Evolutionary conservation across 2,329 filamentous ascomycete genomes (phyloP).

Genomic region (Monilinia vaccinii-corymbosi): DNA sequence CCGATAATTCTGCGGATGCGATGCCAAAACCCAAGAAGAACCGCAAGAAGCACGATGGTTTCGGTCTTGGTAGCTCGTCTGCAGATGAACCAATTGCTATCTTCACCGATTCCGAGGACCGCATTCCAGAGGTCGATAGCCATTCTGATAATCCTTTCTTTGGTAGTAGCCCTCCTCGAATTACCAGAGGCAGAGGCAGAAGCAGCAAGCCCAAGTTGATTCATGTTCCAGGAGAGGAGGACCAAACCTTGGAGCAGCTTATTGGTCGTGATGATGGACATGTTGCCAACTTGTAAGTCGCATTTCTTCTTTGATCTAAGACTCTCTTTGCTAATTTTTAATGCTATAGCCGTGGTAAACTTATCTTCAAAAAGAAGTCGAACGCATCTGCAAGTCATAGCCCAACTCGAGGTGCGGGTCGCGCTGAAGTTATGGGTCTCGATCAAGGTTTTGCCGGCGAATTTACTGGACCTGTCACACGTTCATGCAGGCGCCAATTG

Average conservation of each 20-base stretch:
- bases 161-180: conserved; percentile 32
- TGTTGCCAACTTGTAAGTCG: conserved; percentile 67
- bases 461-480: conserved; percentile 44
- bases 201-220: conserved; percentile 47
- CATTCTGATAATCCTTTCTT: conserved; percentile 66
- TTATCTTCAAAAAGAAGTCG: conserved; percentile 55
- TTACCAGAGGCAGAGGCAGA: conserved; percentile 37
- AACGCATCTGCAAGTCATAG: conserved; percentile 13
- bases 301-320: neutral
- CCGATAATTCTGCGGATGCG: conserved; percentile 41
- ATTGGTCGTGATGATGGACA: conserved; percentile 66
- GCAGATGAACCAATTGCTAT: conserved; percentile 51
- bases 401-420: conserved; percentile 9
- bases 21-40: conserved; percentile 51
- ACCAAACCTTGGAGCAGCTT: conserved; percentile 36
- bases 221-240: conserved; percentile 45
- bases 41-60: conserved; percentile 46
- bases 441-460: conserved; percentile 29
- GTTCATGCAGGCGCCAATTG: conserved; percentile 34
- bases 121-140: conserved; percentile 58
- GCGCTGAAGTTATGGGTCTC: conserved; percentile 29
- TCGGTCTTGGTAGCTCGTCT: conserved; percentile 48
- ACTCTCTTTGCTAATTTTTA: conserved; percentile 23
- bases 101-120: conserved; percentile 73
- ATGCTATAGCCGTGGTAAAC: conserved; percentile 62